Conservation (phyloP, 139 green algal genomes). For the Picochlorum sp. region DNA sequence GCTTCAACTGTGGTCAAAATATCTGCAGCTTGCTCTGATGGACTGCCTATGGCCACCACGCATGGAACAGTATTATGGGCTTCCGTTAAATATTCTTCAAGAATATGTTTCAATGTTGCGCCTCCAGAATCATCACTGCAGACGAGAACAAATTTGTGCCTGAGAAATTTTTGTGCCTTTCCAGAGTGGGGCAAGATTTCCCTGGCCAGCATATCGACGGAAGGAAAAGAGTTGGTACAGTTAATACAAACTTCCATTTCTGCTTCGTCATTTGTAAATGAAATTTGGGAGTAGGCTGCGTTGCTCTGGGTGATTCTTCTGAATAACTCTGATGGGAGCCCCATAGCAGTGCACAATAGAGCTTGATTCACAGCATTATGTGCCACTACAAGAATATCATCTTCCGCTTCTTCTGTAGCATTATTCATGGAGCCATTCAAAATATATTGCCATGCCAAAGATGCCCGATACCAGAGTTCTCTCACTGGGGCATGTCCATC, state of each 20-base stretch:
- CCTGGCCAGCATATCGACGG: background rate
- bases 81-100: too few relatives aligned
- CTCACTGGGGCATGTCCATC: constrained; percentile 69
- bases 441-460: constrained; percentile 73
- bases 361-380: constrained; percentile 93
- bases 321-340: constrained; percentile 67
- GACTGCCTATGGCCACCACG: constrained; percentile 1
- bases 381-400: constrained; percentile 69
- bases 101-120: background rate
- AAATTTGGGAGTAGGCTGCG: constrained; percentile 63
- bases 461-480: constrained; percentile 75
- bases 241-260: background rate
- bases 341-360: constrained; percentile 63
- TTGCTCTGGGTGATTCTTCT: constrained; percentile 62
- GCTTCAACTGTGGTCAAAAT: constrained; percentile 7
- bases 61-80: background rate
- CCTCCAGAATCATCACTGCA: background rate
- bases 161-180: background rate
- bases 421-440: constrained; percentile 25
- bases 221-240: background rate
- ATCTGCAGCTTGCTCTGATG: background rate
- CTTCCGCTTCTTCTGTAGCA: background rate
- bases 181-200: too few relatives aligned
- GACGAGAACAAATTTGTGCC: background rate
- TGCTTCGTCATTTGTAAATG: constrained; percentile 45